Conservation (phyloP, 2,329 filamentous ascomycete species). For the Venturia pyrina region DNA sequence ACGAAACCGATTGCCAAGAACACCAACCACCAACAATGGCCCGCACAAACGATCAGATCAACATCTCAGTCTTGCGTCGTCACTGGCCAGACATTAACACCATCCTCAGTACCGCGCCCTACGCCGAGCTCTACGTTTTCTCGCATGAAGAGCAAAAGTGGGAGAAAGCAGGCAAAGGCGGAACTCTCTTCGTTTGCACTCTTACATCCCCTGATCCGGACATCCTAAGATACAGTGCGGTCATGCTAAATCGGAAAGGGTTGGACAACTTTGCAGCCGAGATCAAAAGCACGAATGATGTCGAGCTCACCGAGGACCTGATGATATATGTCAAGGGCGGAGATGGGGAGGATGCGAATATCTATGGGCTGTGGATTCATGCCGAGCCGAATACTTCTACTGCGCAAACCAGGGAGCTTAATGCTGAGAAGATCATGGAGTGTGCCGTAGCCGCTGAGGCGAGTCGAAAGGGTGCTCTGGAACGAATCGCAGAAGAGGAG, state of each 20-base stretch:
- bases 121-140: slow-evolving; percentile 79
- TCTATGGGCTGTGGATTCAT: slow-evolving; percentile 57
- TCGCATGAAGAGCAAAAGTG: slow-evolving; percentile 54
- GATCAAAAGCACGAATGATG: slow-evolving; percentile 31
- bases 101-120: slow-evolving; percentile 73
- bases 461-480: slow-evolving; percentile 36
- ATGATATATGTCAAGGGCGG: slow-evolving; percentile 43
- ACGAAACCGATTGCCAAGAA: slow-evolving; percentile 48
- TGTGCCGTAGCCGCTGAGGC: slow-evolving; percentile 43
- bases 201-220: slow-evolving; percentile 30
- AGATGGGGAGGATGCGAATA: slow-evolving; percentile 20
- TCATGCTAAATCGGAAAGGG: slow-evolving; percentile 38
- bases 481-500: slow-evolving; percentile 17
- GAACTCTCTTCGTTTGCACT: slow-evolving; percentile 79
- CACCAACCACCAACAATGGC: slow-evolving; percentile 16
- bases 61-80: slow-evolving; percentile 71
- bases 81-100: slow-evolving; percentile 64
- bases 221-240: slow-evolving; percentile 31
- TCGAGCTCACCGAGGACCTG: slow-evolving; percentile 45
- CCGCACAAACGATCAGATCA: slow-evolving; percentile 74
- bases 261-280: slow-evolving; percentile 38
- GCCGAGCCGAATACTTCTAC: slow-evolving; percentile 46
- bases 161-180: slow-evolving; percentile 81
- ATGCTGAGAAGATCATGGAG: slow-evolving; percentile 44
- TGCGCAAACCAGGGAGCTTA: slow-evolving; percentile 39